Evolutionary conservation across 1,284 basidiomycete genomes (phyloP), one percentile per base, ranked within the genome.

Genomic region (Prillingera fragicola): DNA sequence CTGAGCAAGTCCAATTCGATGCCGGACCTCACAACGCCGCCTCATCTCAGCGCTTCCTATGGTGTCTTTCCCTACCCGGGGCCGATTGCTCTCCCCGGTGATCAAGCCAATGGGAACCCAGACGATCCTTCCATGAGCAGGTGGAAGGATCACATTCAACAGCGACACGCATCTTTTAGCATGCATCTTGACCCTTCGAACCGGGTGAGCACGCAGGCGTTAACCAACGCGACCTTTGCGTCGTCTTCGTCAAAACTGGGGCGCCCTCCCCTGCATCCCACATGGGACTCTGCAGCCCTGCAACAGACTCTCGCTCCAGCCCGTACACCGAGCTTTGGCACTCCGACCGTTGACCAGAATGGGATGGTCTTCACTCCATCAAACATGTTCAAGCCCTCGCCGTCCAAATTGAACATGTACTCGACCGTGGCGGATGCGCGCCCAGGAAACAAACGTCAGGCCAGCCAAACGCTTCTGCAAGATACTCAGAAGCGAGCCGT

Each of bases 271-370:
- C 37, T 34, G 10, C 45, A 39, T 37, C 38, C 44, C 5, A 57
- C 63, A 3, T 33, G 61, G 4, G 58, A 61, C 13, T 48, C 54
- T 12, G 47, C 56, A 6, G 64, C 64, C 1, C 55, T 69, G 5
- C 51, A 68, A 23, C 64, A 70, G 48, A 72, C 70, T 1, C 52
- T 72, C 5, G 70, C 64, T 3, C 70, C 70, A 0, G 67, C 69
- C 55, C 60, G 70, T 4, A 45, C 56, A 5, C 63, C 65, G 2
- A 65, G 61, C 21, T 72, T 67, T 40, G 62, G 67, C 14, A 33
- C 46, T n/a, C 35, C 37, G 10, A 29, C 29, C 18, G 34, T 43
- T 33, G 45, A 44, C 18, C 10, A 18, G 17, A 13, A 33, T 38
- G 21, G 21, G 6, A 18, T 45, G 21, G 28, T 42, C 31, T 8